Evolutionary conservation across 768 basidiomycete genomes (phyloP).

Genomic region (Leccinum pellstonianum): DNA sequence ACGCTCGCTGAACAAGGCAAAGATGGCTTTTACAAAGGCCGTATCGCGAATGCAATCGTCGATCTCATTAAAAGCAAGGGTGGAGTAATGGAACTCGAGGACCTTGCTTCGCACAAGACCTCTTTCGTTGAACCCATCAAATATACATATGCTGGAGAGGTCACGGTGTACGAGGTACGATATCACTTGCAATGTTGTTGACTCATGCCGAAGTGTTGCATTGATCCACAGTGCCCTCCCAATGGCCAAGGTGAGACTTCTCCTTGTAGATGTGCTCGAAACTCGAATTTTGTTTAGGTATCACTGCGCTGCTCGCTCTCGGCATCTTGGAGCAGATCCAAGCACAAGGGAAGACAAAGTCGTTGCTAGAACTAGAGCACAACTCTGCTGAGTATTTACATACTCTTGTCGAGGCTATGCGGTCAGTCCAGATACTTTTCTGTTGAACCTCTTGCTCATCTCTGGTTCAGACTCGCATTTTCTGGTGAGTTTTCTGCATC

Average conservation of each 20-base stretch:
- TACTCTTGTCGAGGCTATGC: conserved; percentile 77
- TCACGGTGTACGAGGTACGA: conserved; percentile 86
- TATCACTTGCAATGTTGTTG: background rate
- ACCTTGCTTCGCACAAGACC: conserved; percentile 80
- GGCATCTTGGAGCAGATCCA: conserved; percentile 91
- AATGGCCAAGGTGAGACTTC: conserved; percentile 78
- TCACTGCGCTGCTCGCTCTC: conserved; percentile 89
- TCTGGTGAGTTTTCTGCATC: conserved; percentile 51
- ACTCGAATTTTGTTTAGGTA: conserved; percentile 40
- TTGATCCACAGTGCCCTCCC: conserved; percentile 72
- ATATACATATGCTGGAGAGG: conserved; percentile 82
- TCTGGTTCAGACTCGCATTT: conserved; percentile 55
- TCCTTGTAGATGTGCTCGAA: background rate
- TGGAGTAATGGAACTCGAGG: conserved; percentile 92
- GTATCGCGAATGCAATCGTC: conserved; percentile 86
- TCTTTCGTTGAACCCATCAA: conserved; percentile 86
- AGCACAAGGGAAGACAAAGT: conserved; percentile 62
- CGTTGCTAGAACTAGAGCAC: conserved; percentile 80
- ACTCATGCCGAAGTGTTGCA: background rate
- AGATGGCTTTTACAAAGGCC: conserved; percentile 92
- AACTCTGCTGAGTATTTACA: conserved; percentile 92
- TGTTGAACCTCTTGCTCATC: conserved; percentile 4
- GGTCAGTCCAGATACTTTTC: conserved; percentile 42
- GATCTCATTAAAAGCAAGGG: conserved; percentile 82
- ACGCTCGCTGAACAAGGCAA: conserved; percentile 78